Conservation (phyloP, 2,329 filamentous ascomycete genomes). For the Rhinocladiella similis region DNA sequence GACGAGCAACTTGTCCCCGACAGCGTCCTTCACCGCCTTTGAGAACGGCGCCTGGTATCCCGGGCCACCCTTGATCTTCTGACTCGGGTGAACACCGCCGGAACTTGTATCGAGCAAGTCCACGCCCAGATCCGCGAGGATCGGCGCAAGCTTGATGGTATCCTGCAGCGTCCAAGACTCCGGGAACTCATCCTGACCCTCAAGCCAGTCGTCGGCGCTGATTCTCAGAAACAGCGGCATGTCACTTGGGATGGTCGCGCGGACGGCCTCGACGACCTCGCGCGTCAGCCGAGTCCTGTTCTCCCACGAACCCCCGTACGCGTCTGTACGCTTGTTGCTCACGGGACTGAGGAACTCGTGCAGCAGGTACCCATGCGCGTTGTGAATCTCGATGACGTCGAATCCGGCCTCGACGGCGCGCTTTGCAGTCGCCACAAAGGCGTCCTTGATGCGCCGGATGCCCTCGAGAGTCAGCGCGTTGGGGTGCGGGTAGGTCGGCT, state of each 20-base stretch:
- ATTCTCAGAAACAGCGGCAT: conserved; percentile 75
- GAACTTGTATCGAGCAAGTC: conserved; percentile 82
- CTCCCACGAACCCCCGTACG: conserved; percentile 53
- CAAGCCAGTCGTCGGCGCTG: conserved; percentile 75
- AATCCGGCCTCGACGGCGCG: conserved; percentile 69
- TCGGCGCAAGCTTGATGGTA: conserved; percentile 61
- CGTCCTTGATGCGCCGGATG: conserved; percentile 51
- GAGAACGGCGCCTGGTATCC: conserved; percentile 76
- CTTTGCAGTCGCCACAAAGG: conserved; percentile 45
- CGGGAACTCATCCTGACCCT: conserved; percentile 53
- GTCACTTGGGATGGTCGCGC: conserved; percentile 61
- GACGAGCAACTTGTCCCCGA: conserved; percentile 71
- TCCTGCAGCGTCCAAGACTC: conserved; percentile 69
- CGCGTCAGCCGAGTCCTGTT: conserved; percentile 69
- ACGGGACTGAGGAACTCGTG: conserved; percentile 69
- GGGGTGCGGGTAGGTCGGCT: conserved; percentile 60
- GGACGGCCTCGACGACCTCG: conserved; percentile 64
- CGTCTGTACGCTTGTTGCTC: conserved; percentile 66
- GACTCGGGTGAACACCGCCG: conserved; percentile 53
- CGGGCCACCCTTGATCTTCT: conserved; percentile 50
- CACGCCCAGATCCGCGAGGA: conserved; percentile 71
- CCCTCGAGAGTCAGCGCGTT: conserved; percentile 68
- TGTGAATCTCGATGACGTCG: conserved; percentile 79
- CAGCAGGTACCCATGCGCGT: conserved; percentile 76
- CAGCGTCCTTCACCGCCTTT: conserved; percentile 67